A percentile compares a stretch with the other conserved stretches of the same genome.
Conservation (phyloP, 1,139 yeast species). For the Sugiyamaella castrensis region DNA sequence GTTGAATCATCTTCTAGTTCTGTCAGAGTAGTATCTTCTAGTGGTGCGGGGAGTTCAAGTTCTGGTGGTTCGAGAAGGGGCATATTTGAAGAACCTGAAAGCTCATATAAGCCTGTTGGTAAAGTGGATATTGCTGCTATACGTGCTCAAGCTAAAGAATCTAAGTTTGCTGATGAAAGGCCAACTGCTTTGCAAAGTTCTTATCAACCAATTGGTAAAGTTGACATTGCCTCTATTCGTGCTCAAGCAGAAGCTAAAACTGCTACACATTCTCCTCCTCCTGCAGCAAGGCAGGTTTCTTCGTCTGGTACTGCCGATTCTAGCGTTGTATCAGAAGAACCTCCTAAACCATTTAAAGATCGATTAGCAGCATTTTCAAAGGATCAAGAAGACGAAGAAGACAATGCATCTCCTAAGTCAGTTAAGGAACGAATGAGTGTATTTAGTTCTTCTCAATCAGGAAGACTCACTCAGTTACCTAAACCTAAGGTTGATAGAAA, state of each 20-base stretch:
- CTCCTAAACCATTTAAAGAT: constrained; percentile 42
- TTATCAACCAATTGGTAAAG: constrained; percentile 59
- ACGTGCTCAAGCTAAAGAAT: constrained; percentile 39
- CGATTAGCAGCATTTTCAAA: constrained; percentile 32
- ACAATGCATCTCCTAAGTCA: constrained; percentile 38
- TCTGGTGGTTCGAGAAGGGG: constrained; percentile 10
- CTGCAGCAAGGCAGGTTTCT: constrained; percentile 32
- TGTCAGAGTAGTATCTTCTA: constrained; percentile 14
- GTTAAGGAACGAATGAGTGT: constrained; percentile 44
- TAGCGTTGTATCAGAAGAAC: constrained; percentile 30
- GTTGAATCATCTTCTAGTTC: constrained; percentile 26
- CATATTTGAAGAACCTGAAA: constrained; percentile 40
- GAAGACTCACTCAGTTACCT: constrained; percentile 58
- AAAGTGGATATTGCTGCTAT: constrained; percentile 51
- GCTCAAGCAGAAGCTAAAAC: constrained; percentile 38
- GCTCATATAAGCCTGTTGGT: constrained; percentile 56
- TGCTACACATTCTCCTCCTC: constrained; percentile 11
- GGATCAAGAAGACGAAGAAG: constrained; percentile 32
- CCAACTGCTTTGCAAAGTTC: constrained; percentile 34
- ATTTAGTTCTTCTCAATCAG: constrained; percentile 24
- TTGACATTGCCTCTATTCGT: constrained; percentile 48
- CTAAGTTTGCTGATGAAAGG: constrained; percentile 33
- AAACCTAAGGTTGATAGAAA: constrained; percentile 56
- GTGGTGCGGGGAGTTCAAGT: constrained; percentile 13
- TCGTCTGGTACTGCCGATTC: constrained; percentile 59